These are phyloP conservation scores for Lachnum nothofagi DNA, from an alignment of 2,329 filamentous ascomycete species.

Conservation along the genomic window DNA sequence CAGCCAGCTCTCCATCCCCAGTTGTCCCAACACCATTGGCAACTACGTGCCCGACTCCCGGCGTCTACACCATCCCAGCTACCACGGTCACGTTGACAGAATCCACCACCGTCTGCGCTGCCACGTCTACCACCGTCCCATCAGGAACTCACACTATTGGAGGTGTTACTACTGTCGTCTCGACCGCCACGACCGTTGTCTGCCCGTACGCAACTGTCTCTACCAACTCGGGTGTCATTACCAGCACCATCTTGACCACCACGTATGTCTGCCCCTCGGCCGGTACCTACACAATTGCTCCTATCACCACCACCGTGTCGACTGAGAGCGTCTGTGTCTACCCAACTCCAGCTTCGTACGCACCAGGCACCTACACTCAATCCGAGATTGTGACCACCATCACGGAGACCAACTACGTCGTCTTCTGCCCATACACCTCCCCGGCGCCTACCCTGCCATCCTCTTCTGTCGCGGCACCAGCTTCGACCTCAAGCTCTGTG, in stretches of 20 bases:
- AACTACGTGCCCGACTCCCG: conserved; percentile 57
- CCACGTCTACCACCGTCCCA: conserved; percentile 56
- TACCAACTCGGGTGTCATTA: conserved; percentile 54
- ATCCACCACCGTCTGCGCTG: conserved; percentile 62
- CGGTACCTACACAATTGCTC: conserved; percentile 71
- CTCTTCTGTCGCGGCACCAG: conserved; percentile 18
- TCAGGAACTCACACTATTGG: conserved; percentile 64
- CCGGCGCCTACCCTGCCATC: conserved; percentile 30
- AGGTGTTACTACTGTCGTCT: conserved; percentile 67
- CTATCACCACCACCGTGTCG: conserved; percentile 57
- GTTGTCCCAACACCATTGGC: conserved; percentile 44
- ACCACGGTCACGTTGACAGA: conserved; percentile 64
- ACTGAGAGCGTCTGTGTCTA: conserved; percentile 55
- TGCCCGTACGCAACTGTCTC: conserved; percentile 65
- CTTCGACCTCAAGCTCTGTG: conserved; percentile 26
- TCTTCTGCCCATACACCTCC: conserved; percentile 64
- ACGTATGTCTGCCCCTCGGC: conserved; percentile 68
- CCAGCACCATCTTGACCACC: conserved; percentile 63
- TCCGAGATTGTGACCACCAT: conserved; percentile 62
- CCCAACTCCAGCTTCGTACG: conserved; percentile 59
- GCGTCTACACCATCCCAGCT: conserved; percentile 70
- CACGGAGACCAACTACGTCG: conserved; percentile 61
- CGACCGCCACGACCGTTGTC: conserved; percentile 59
- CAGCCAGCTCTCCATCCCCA: conserved; percentile 32
- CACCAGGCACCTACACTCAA: conserved; percentile 68